Conservation (phyloP, 768 basidiomycete species). For the Amanita inopinata region DNA sequence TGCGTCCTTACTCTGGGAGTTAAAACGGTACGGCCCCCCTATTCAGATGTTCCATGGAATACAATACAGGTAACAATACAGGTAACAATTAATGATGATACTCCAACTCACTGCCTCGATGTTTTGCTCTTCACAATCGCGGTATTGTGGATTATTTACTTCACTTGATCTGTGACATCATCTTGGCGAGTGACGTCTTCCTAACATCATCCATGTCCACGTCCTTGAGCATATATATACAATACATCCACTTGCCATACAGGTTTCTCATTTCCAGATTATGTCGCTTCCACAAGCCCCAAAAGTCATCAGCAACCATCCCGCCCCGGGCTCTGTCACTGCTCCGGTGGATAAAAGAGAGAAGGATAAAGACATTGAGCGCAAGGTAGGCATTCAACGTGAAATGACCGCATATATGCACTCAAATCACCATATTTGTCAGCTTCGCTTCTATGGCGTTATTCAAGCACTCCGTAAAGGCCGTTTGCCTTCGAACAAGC, state of each 20-base stretch:
- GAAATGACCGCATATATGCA: not conserved
- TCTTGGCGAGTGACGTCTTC: conserved; percentile 3
- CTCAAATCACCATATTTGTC: not conserved
- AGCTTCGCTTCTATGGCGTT: conserved; percentile 73
- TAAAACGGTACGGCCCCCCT: too few relatives aligned
- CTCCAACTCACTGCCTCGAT: too few relatives aligned
- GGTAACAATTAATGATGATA: too few relatives aligned
- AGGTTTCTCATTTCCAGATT: conserved; percentile 5
- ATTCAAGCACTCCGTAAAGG: conserved; percentile 75
- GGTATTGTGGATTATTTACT: not conserved
- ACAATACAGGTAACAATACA: too few relatives aligned
- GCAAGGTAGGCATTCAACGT: conserved; percentile 40
- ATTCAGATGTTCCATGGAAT: too few relatives aligned
- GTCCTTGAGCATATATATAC: not conserved
- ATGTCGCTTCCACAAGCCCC: conserved; percentile 63
- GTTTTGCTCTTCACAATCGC: too few relatives aligned
- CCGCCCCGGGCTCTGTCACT: conserved; percentile 49
- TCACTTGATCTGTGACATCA: conserved; percentile 4
- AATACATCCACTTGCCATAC: not conserved
- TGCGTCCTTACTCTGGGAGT: too few relatives aligned
- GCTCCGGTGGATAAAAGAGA: conserved; percentile 49
- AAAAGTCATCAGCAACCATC: conserved; percentile 53
- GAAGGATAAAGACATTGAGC: conserved; percentile 68
- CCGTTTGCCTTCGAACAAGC: conserved; percentile 68
- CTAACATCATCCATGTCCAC: not conserved